phyloP scores from a whole-genome alignment of 208 protist genomes.

The Trypanosoma avium region DNA sequence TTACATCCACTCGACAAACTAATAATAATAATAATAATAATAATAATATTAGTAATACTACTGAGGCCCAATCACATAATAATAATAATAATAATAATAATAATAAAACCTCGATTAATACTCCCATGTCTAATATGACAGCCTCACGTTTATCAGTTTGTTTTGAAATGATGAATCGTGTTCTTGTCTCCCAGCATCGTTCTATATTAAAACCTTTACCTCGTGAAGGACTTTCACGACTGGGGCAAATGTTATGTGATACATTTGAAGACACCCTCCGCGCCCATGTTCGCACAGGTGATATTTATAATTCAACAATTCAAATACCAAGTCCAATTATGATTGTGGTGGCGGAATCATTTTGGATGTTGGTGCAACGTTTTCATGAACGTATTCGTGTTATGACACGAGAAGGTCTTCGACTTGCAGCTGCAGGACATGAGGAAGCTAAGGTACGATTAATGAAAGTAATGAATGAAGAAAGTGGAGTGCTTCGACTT shows the following conservation, averaged over 20 bases:
- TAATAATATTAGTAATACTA: neutral
- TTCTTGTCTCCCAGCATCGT: slow-evolving; percentile 40
- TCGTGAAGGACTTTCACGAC: slow-evolving; percentile 46
- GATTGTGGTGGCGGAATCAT: slow-evolving; percentile 42
- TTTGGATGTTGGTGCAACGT: slow-evolving; percentile 52
- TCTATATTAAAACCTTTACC: slow-evolving; percentile 21
- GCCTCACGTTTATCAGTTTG: slow-evolving; percentile 39
- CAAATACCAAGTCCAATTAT: slow-evolving; percentile 40
- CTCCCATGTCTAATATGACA: slow-evolving; percentile 4
- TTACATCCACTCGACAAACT: slow-evolving; percentile 8
- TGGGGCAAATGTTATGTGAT: slow-evolving; percentile 70
- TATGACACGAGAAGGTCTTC: slow-evolving; percentile 46
- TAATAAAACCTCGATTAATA: no score
- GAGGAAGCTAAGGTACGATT: slow-evolving; percentile 26
- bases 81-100: no score
- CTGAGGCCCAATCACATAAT: no score
- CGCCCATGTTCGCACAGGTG: slow-evolving; percentile 6
- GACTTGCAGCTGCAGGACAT: slow-evolving; percentile 7
- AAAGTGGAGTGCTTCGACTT: slow-evolving; percentile 49
- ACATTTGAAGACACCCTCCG: slow-evolving; percentile 75
- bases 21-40: neutral
- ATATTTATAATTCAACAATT: slow-evolving; percentile 5
- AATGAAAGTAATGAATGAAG: slow-evolving; percentile 50
- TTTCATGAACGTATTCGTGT: slow-evolving; percentile 59
- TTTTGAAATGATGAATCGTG: slow-evolving; percentile 57